Evolutionary conservation across 2,329 filamentous ascomycete genomes (phyloP).

Genomic region (Cladosporium phlei): DNA sequence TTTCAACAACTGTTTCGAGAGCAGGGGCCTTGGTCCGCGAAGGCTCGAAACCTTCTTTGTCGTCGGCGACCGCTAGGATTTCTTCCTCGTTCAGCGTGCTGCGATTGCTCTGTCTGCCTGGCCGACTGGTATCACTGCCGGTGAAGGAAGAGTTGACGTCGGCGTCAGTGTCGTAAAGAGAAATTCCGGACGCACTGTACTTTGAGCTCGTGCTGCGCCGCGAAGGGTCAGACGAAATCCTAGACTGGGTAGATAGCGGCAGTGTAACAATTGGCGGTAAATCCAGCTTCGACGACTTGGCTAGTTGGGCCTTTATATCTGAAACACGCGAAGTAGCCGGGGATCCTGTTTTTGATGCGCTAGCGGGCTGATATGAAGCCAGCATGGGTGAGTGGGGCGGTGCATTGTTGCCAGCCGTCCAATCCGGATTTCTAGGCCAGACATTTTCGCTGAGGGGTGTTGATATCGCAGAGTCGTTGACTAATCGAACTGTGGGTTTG

Average conservation of each 20-base stretch:
- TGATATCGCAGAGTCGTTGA: slow-evolving; percentile 24
- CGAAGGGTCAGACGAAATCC: slow-evolving; percentile 19
- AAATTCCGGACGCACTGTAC: slow-evolving; percentile 26
- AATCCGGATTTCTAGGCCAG: slow-evolving; percentile 16
- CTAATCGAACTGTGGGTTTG: slow-evolving; percentile 31
- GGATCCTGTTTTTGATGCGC: slow-evolving; percentile 24
- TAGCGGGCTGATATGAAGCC: slow-evolving; percentile 22
- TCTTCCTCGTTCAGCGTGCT: slow-evolving; percentile 22
- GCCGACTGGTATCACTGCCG: slow-evolving; percentile 17
- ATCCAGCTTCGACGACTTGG: slow-evolving; percentile 23
- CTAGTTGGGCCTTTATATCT: slow-evolving; percentile 21
- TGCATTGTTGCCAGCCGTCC: slow-evolving; percentile 3
- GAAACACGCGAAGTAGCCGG: slow-evolving; percentile 28
- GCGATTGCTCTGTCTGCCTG: slow-evolving; percentile 24
- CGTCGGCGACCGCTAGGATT: slow-evolving; percentile 2
- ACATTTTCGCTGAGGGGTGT: slow-evolving; percentile 15
- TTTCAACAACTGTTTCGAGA: slow-evolving; percentile 28
- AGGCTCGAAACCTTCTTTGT: neutral
- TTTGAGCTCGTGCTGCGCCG: slow-evolving; percentile 26
- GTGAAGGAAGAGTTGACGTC: slow-evolving; percentile 18
- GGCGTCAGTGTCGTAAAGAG: slow-evolving; percentile 22
- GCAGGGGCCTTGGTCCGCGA: slow-evolving; percentile 6
- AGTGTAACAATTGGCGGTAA: slow-evolving; percentile 22
- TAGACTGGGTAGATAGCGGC: slow-evolving; percentile 19
- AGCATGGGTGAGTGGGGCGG: slow-evolving; percentile 12